A percentile compares a stretch with the other conserved stretches of the same genome.
Conservation (phyloP, 192 early-diverging fungal genomes). For the Backusella morwellensis region DNA sequence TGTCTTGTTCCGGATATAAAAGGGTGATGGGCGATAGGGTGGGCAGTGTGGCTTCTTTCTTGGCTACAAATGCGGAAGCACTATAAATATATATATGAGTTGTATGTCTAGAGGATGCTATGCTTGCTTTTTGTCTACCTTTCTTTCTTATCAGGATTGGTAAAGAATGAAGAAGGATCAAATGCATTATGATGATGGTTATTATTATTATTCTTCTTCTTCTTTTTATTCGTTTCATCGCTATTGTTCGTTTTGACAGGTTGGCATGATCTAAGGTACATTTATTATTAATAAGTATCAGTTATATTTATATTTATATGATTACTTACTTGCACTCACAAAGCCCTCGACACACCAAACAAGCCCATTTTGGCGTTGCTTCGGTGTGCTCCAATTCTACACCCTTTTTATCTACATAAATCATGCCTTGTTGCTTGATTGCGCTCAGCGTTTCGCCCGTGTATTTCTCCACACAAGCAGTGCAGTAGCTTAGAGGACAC, state of each 20-base stretch:
- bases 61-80: background rate
- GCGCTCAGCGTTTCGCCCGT: background rate
- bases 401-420: background rate
- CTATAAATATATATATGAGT: background rate
- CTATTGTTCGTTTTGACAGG: background rate
- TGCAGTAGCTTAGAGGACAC: background rate
- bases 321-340: slow-evolving; percentile 12
- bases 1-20: slow-evolving; percentile 19
- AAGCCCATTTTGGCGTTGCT: slow-evolving; percentile 5
- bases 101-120: background rate
- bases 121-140: background rate
- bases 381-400: background rate
- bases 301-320: background rate
- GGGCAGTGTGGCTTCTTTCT: background rate
- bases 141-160: background rate
- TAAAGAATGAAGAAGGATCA: background rate
- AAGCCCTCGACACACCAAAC: slow-evolving; percentile 6
- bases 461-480: background rate
- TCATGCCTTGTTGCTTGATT: background rate
- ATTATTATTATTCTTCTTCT: background rate
- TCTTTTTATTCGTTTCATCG: background rate
- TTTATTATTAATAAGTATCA: background rate
- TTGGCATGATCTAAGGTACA: background rate
- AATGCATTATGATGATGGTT: background rate
- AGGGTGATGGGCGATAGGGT: slow-evolving; percentile 2